phyloP scores from a whole-genome alignment of 495 filamentous ascomycete species.

The Tuber borchii region DNA sequence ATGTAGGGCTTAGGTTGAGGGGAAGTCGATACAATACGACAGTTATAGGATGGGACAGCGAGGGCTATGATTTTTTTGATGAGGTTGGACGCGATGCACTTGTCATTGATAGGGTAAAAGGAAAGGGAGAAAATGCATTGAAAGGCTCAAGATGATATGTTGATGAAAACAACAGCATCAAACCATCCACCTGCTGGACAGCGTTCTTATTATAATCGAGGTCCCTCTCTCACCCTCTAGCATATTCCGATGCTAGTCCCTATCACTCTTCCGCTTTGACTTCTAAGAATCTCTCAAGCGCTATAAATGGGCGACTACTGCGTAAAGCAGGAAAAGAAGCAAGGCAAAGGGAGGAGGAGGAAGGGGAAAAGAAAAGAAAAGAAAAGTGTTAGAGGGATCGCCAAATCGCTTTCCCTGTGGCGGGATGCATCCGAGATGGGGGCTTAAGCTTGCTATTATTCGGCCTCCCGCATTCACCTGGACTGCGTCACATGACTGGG shows the following conservation, averaged over 20 bases:
- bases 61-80: neutral
- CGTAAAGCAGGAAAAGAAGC: neutral
- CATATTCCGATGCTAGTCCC: neutral
- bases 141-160: neutral
- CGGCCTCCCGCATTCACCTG: neutral
- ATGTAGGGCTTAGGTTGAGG: neutral
- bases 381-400: neutral
- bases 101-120: neutral
- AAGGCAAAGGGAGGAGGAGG: neutral
- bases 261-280: neutral
- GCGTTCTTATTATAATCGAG: slow-evolving; percentile 14
- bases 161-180: neutral
- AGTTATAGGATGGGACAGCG: slow-evolving; percentile 6
- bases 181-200: slow-evolving; percentile 3
- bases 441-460: slow-evolving; percentile 12
- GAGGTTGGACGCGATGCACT: neutral
- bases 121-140: neutral
- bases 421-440: slow-evolving; percentile 19
- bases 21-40: slow-evolving; percentile 22
- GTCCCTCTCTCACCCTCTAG: neutral
- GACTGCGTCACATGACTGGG: neutral
- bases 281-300: neutral
- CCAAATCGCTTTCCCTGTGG: neutral
- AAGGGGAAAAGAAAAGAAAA: slow-evolving; percentile 6
- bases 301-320: neutral